These are phyloP conservation scores for Beauveria varroae DNA, from an alignment of 2,329 filamentous ascomycete species.

Conservation along the genomic window DNA sequence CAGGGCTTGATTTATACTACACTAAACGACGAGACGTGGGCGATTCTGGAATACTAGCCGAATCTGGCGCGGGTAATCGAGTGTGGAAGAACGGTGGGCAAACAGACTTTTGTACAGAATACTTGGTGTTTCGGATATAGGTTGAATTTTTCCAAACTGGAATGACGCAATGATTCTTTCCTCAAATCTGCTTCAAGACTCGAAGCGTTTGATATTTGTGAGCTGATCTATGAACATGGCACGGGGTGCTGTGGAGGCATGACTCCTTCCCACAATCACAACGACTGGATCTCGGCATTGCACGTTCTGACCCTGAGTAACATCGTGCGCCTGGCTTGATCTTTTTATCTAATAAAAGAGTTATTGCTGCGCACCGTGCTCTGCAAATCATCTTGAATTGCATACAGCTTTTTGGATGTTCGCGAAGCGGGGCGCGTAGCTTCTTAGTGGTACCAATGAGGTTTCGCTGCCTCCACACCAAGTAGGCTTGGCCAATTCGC, in stretches of 20 bases:
- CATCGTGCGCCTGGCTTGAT: not conserved
- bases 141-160: not conserved
- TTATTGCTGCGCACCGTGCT: not conserved
- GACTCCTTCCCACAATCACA: too few relatives aligned
- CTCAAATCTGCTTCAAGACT: not conserved
- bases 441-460: not conserved
- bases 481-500: not conserved
- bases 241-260: too few relatives aligned
- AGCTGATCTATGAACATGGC: too few relatives aligned
- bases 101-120: conserved; percentile 1
- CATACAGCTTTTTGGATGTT: not conserved
- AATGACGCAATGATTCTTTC: conserved; percentile 6
- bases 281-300: too few relatives aligned
- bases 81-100: not conserved
- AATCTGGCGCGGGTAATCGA: not conserved
- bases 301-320: too few relatives aligned
- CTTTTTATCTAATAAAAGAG: not conserved
- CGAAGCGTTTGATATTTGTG: too few relatives aligned
- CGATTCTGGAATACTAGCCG: conserved; percentile 60
- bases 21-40: conserved; percentile 88
- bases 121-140: conserved; percentile 11
- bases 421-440: not conserved
- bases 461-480: not conserved
- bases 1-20: conserved; percentile 81
- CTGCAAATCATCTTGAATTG: not conserved